Base-by-base conservation (phyloP, 2,329 filamentous ascomycete genomes). In the Stagonosporopsis vannaccii region DNA sequence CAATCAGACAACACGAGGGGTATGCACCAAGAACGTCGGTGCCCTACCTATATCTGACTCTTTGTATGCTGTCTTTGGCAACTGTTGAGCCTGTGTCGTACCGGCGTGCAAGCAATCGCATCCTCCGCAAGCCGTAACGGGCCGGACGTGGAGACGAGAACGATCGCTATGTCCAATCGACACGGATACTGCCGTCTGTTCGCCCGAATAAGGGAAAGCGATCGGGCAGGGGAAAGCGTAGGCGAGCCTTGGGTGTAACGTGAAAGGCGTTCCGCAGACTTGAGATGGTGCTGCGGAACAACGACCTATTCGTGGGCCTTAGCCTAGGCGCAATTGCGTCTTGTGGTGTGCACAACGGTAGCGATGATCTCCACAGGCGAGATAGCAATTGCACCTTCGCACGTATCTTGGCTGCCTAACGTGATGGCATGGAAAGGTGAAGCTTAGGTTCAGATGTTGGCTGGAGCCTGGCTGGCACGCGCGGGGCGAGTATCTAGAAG, bases 31-130 rank as follows among this genome's bases (percentile, higher is more conserved):
- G 53, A 61, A 63, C 53, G 28, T 59, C 22, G 32, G 28, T 51
- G 44, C 40, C 48, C 42, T 45, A 40, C 49, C 62, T 64, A 62
- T 62, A 63, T 52, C 46, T 49, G 28, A 43, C 43, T 39, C 4
- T 51, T 58, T 28, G 56, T 47, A 61, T 56, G 47, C 45, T 56
- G 45, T 60, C 51, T 56, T 42, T 57, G 53, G 33, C 41, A 48
- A 28, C 51, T 53, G 64, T 65, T 61, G 59, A 63, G 56, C 55
- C 59, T 60, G 62, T 60, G 46, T 62, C 52, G 55, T 66, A 61
- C 61, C 49, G 62, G 59, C 56, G 58, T 58, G 60, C 39, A 51
- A 19, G 52, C 40, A 52, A 55, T 55, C 49, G 59, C 55, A 59
- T 60, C 53, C 30, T 56, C 25, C 20, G 35, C 20, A 47, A 33